Evolutionary conservation across 192 early-diverging fungal species (phyloP).

Genomic region (Umbelopsis isabellina): DNA sequence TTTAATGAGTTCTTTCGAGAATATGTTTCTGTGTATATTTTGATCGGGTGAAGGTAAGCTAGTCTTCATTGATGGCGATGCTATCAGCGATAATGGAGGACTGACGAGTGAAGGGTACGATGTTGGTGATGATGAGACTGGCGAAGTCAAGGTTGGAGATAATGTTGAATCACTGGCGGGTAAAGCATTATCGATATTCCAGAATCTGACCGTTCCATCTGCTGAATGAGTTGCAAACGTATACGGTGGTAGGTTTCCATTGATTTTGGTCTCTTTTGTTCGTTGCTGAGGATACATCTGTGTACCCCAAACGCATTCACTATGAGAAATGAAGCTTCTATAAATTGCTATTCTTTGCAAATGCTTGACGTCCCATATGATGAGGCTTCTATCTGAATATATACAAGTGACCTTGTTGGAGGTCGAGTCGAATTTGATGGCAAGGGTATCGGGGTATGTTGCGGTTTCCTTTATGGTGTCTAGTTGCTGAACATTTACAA

Average conservation of each 20-base stretch:
- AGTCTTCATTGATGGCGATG: slow-evolving; percentile 11
- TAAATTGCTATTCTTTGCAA: slow-evolving; percentile 55
- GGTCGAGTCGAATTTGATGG: slow-evolving; percentile 57
- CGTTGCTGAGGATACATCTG: slow-evolving; percentile 55
- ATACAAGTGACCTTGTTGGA: slow-evolving; percentile 60
- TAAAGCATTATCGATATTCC: slow-evolving; percentile 62
- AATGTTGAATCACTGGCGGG: slow-evolving; percentile 17
- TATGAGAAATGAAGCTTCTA: slow-evolving; percentile 68
- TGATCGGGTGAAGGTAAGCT: background rate
- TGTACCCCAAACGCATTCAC: slow-evolving; percentile 84
- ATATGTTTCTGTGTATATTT: slow-evolving; percentile 51
- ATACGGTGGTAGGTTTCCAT: slow-evolving; percentile 39
- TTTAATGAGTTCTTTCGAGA: slow-evolving; percentile 61
- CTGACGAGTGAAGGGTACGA: slow-evolving; percentile 5
- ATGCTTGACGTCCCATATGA: slow-evolving; percentile 73
- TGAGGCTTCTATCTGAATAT: slow-evolving; percentile 74
- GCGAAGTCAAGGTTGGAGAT: slow-evolving; percentile 20
- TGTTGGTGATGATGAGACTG: background rate
- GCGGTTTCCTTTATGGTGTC: slow-evolving; percentile 30
- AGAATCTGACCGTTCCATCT: slow-evolving; percentile 79
- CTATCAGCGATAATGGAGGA: slow-evolving; percentile 6
- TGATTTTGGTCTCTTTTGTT: background rate
- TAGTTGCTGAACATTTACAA: slow-evolving; percentile 20
- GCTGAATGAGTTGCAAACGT: slow-evolving; percentile 77
- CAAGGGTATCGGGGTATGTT: slow-evolving; percentile 61